Base-by-base conservation (phyloP, 208 protist species). In the Porcisia hertigi region DNA sequence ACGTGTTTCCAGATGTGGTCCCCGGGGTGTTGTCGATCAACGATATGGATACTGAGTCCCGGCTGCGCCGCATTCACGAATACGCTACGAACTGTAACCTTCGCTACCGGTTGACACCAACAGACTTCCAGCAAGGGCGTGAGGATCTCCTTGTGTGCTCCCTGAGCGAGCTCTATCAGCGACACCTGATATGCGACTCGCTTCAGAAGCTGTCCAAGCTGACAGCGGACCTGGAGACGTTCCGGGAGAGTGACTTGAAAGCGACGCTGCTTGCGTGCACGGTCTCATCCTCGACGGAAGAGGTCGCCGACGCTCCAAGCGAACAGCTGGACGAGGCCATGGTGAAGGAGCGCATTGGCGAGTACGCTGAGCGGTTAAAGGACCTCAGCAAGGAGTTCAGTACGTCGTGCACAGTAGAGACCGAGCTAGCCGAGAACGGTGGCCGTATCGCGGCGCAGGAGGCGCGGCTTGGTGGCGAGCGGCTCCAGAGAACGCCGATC, bases 81-180 rank as follows among this genome's bases (percentile, higher is more conserved):
- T 85, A 88, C 81, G 72, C 77, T 36, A 73, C 73, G 64, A 53
- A 80, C 52, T 81, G 73, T 47, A 76, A 80, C 25, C 83, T 96
- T 71, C 73, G 82, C 54, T 77, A 86, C 58, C 47, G 80, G 12
- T 67, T 94, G 25, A 73, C 82, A 14, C 85, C 88, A 3, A 79
- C 84, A 5, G 92, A 96, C 84, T 90, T 96, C 71, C 30, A 79
- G 12, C 74, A 86, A 16, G 55, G 84, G 71, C 83, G 87, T 12
- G 92, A 96, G 76, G 92, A 96, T 66, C 86, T 88, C 43, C 88
- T 96, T 47, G 76, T 86, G 34, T 75, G 79, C 49, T 88, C 88
- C 3, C 69, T 93, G 52, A 75, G 86, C 41, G 88, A 93, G 81
- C 73, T 93, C 60, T 90, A 81, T 52, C 63, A 69, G 41, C 76